Conservation (phyloP, 1,284 basidiomycete species). For the Leccinum pachyderme region DNA sequence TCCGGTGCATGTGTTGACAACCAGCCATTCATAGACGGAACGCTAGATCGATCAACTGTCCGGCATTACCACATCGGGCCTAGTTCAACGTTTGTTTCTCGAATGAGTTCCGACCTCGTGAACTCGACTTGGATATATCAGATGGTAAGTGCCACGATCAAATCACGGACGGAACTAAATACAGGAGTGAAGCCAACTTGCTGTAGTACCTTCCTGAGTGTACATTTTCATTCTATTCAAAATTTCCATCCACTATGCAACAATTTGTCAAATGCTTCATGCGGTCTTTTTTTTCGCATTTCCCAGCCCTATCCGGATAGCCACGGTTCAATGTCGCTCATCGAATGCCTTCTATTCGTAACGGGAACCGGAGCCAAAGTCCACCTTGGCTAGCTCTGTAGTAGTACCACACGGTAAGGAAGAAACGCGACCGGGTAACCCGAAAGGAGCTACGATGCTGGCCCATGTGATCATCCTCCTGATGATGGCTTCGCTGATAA, state of each 20-base stretch:
- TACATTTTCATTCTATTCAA: background rate
- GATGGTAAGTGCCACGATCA: background rate
- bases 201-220: background rate
- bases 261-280: background rate
- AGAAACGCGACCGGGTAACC: too few relatives aligned
- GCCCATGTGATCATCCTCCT: too few relatives aligned
- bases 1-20: background rate
- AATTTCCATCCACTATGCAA: background rate
- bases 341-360: too few relatives aligned
- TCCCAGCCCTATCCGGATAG: too few relatives aligned
- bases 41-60: background rate
- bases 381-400: too few relatives aligned
- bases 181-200: background rate
- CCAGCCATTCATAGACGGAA: background rate
- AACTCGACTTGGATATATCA: background rate
- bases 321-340: too few relatives aligned
- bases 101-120: background rate
- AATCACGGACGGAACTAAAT: background rate
- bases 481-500: too few relatives aligned
- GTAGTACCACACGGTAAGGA: too few relatives aligned
- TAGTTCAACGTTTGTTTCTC: background rate
- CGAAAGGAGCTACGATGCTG: conserved; percentile 23
- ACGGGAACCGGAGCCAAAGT: too few relatives aligned
- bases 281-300: background rate
- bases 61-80: background rate